Base-by-base conservation (phyloP, 1,284 basidiomycete genomes). In the Schizopora paradoxa region DNA sequence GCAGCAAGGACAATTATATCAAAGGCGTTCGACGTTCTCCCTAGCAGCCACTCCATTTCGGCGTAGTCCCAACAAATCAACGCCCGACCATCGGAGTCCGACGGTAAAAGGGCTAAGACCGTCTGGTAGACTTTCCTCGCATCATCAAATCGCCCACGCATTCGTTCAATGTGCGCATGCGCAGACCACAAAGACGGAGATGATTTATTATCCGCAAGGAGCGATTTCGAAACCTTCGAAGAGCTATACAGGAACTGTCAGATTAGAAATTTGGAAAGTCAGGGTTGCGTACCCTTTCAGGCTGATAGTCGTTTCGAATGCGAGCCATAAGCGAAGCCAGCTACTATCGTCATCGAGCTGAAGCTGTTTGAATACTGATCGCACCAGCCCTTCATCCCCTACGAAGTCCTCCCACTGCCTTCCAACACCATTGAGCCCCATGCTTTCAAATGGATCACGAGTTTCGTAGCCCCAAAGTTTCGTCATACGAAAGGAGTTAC, bases 41-140 rank as follows among this genome's bases (percentile, higher is more conserved):
- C 74, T 8, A 70, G 65, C n/a, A 88, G 64, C 84, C 84, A 92
- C 62, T 95, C 91, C 76, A 93, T 77, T 59, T 92, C 86, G 0
- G 86, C 87, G 90, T 91, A 96, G 40, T 86, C 79, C 68, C 84
- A 88, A 86, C 88, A 93, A 32, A 96, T 59, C 51, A 66, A 66
- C 14, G 70, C 66, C n/a, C 66, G 60, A 34, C 66, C 70, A 6
- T 59, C 53, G 19, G 64, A 58, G 6, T 57, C 61, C 3, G 61
- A 56, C 19, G 63, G 47, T 8, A 66, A 62, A 2, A 68, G 63
- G 0, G 74, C 65, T 4, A 25, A 82, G 72, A 6, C 81, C 68
- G 1, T 84, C 85, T 53, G 72, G 62, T 92, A 96, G 2, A 96
- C 77, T 55, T 91, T 91, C 11, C 92, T 74, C 4, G 91, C 89